Base-by-base conservation (phyloP, 306 rosid genomes). In the Pyrus bretschneideri region DNA sequence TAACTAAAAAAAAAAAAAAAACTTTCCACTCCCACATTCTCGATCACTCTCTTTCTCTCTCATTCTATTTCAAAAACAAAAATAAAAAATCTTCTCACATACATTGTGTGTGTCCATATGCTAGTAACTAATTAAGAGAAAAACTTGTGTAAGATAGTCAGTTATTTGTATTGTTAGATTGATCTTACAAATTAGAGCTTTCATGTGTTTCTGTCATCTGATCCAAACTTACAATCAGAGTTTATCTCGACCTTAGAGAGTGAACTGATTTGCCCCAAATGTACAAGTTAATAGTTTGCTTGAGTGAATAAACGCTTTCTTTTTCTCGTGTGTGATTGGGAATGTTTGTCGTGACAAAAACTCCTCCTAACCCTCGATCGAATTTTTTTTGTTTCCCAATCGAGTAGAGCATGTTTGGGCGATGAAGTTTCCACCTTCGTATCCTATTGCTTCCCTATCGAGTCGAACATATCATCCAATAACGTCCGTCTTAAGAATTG, bases 81-180 rank as follows among this genome's bases (percentile, higher is more conserved):
- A 30, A 30, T 30, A 30, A 30, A 30, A 30, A 30, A 30, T 3
- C 31, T 30, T 30, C 31, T 30, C 31, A 30, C 31, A 30, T 3
- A 30, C 31, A 2, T 30, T 30, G 31, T 30, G 31, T 30, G 31
- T 30, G 31, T 3, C 31, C 31, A 3, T 30, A 30, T 30, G 31
- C 31, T 30, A 30, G 27, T 25, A 25, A 38, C 42, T 35, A 35
- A 2, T 51, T 17, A 6, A 1, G 19, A 17, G 3, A 51, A 17
- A 51, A 51, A 5, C 0, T 17, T 51, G 0, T 2, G 6, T 51
- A 5, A 0, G 6, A 2, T 9, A 15, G 21, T 5, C 21, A 0
- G 0, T 2, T 0, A 5, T 15, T 5, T 51, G 21, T 15, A 15
- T 15, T 49, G 21, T 49, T 0, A 1, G 2, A 4, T 1, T 0